These are phyloP conservation scores for Erythrobasidium hasegawianum DNA, from an alignment of 1,284 basidiomycete genomes.

Conservation along the genomic window DNA sequence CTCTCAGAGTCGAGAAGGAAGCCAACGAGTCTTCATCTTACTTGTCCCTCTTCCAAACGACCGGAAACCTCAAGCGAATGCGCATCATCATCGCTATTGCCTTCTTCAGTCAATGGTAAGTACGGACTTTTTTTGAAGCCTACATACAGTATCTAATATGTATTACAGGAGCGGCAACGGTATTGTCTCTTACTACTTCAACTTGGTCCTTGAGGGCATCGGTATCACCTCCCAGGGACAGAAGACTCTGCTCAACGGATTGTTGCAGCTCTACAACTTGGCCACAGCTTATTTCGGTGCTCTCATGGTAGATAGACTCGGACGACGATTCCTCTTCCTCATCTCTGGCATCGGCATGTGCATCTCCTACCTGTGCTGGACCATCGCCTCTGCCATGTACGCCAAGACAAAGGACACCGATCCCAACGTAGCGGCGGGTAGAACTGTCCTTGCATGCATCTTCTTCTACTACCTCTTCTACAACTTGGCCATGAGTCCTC, in stretches of 20 bases:
- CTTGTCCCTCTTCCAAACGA: constrained; percentile 55
- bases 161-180: too few relatives aligned
- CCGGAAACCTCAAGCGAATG: constrained; percentile 65
- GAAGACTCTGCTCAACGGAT: constrained; percentile 23
- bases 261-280: constrained; percentile 49
- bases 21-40: constrained; percentile 48
- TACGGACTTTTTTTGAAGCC: too few relatives aligned
- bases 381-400: constrained; percentile 64
- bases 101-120: constrained; percentile 64
- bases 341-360: constrained; percentile 64
- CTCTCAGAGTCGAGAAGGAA: constrained; percentile 60
- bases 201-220: constrained; percentile 14
- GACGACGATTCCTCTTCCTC: constrained; percentile 62
- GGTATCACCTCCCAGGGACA: constrained; percentile 12
- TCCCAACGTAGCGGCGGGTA: constrained; percentile 49
- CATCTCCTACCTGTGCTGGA: constrained; percentile 66
- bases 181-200: constrained; percentile 57
- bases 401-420: constrained; percentile 49
- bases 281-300: constrained; percentile 57
- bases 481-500: constrained; percentile 56
- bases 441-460: constrained; percentile 70
- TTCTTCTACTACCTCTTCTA: constrained; percentile 69
- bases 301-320: constrained; percentile 55
- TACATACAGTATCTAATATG: too few relatives aligned
- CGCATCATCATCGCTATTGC: constrained; percentile 60